A percentile compares a stretch with the other conserved stretches of the same genome.
phyloP scores from a whole-genome alignment of 1,139 yeast species.

The Pichia sp. region DNA sequence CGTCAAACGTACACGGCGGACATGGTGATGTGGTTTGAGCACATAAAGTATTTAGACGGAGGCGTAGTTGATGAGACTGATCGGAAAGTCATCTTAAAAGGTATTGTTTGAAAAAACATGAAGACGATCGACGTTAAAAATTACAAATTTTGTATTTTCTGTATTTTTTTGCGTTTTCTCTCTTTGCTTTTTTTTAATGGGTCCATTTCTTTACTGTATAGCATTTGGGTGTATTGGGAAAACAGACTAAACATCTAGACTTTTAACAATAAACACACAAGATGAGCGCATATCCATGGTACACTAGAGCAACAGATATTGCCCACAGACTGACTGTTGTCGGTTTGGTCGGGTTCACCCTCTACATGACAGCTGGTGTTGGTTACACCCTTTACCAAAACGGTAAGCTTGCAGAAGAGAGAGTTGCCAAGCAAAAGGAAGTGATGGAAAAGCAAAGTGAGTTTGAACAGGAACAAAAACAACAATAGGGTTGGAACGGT shows the following conservation, averaged over 20 bases:
- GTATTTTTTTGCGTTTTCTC: background rate
- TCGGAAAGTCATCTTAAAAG: background rate
- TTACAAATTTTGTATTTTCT: no score
- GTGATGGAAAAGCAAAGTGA: slow-evolving; percentile 24
- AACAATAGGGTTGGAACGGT: slow-evolving; percentile 4
- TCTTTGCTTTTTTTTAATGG: background rate
- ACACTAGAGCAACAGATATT: slow-evolving; percentile 69
- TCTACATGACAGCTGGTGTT: slow-evolving; percentile 55
- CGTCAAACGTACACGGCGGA: slow-evolving; percentile 21
- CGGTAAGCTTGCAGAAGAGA: slow-evolving; percentile 42
- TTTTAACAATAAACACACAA: background rate
- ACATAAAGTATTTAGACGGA: slow-evolving; percentile 26
- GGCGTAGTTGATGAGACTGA: slow-evolving; percentile 6
- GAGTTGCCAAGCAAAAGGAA: slow-evolving; percentile 33
- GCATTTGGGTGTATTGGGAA: no score
- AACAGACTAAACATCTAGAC: no score
- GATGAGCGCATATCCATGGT: slow-evolving; percentile 50
- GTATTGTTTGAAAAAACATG: background rate
- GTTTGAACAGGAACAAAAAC: slow-evolving; percentile 17
- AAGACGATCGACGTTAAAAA: slow-evolving; percentile 7
- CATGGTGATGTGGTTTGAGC: slow-evolving; percentile 25
- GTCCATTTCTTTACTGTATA: background rate
- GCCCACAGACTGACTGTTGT: slow-evolving; percentile 79
- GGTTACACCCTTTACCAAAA: slow-evolving; percentile 58
- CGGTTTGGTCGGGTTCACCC: slow-evolving; percentile 66